A percentile compares a stretch with the other conserved stretches of the same genome.
Evolutionary conservation across 495 filamentous ascomycete species (phyloP).

Genomic region (Penicillium alfredii): DNA sequence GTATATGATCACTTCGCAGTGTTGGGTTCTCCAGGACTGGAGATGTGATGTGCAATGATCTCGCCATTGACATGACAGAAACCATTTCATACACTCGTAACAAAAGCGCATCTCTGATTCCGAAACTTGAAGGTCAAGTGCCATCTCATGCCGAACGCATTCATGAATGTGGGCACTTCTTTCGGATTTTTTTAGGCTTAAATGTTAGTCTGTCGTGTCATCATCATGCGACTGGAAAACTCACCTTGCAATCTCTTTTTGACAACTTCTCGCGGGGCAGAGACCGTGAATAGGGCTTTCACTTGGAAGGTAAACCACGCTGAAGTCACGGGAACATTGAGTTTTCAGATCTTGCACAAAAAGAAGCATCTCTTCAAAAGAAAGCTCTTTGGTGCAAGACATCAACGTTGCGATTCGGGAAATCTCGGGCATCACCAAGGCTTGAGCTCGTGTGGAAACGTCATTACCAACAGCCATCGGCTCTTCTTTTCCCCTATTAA

Average conservation of each 20-base stretch:
- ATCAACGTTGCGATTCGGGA: conserved; percentile 13
- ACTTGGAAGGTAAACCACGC: conserved; percentile 17
- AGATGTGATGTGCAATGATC: conserved; percentile 11
- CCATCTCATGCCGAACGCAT: conserved; percentile 7
- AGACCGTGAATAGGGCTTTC: conserved; percentile 14
- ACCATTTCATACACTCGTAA: conserved; percentile 18
- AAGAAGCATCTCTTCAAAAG: conserved; percentile 16
- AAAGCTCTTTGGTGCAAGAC: conserved; percentile 15
- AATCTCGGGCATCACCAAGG: conserved; percentile 13
- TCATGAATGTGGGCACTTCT: conserved; percentile 18
- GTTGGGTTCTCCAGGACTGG: conserved; percentile 10
- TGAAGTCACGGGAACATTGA: conserved; percentile 14
- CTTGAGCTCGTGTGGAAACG: conserved; percentile 10
- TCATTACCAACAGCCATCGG: conserved; percentile 1
- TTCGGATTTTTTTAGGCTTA: conserved; percentile 14
- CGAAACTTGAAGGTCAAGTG: conserved; percentile 7
- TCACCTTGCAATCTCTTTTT: conserved; percentile 10
- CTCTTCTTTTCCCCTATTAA: conserved; percentile 13
- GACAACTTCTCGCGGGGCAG: conserved; percentile 11
- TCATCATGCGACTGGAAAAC: too few relatives aligned
- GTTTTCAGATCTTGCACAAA: conserved; percentile 15
- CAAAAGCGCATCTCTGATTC: conserved; percentile 11
- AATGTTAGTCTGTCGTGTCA: conserved; percentile 11
- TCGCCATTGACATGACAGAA: conserved; percentile 8
- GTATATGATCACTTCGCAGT: conserved; percentile 19